These are phyloP conservation scores for Lactuca sativa DNA, from an alignment of 129 eudicot species.

Conservation along the genomic window DNA sequence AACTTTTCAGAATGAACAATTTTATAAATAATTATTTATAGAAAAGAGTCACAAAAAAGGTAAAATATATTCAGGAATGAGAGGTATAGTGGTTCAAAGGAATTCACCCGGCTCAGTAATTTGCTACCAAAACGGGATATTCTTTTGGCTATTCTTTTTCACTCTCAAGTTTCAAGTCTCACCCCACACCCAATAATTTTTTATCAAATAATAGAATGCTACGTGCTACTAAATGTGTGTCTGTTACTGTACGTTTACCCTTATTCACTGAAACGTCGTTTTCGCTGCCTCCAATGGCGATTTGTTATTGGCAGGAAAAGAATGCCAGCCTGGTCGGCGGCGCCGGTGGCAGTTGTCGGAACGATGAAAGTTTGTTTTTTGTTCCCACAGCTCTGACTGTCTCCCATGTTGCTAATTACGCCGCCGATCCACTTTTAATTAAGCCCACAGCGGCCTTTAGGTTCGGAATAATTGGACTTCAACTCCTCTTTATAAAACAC, in stretches of 20 bases:
- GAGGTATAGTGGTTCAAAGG: neutral
- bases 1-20: neutral
- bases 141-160: neutral
- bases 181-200: neutral
- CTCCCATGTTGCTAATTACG: neutral
- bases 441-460: neutral
- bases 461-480: neutral
- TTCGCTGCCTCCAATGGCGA: neutral
- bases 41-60: neutral
- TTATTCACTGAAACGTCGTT: neutral
- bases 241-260: neutral
- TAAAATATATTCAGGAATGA: neutral
- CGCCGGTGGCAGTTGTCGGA: neutral
- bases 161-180: neutral
- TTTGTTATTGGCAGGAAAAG: neutral
- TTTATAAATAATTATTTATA: too few species aligned
- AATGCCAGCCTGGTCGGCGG: constrained; percentile 5
- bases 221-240: neutral
- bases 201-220: neutral
- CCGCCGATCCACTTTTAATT: neutral
- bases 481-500: too few species aligned
- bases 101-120: neutral
- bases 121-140: neutral
- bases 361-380: neutral
- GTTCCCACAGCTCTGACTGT: neutral